Conservation (phyloP, 352 stramenopile genomes). For the Phytophthora ramorum region DNA sequence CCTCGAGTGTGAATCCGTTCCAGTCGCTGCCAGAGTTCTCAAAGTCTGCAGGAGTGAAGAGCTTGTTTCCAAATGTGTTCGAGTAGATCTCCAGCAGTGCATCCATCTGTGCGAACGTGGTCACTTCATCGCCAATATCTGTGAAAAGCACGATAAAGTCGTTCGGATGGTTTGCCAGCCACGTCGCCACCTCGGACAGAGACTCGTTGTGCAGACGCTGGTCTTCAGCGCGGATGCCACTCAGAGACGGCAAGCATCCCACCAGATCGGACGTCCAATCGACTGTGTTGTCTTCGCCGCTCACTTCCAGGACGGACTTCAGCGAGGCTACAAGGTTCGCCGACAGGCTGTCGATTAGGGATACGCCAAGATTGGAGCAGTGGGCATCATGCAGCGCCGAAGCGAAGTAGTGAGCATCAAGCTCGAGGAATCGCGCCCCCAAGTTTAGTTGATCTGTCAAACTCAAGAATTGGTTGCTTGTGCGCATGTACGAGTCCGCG, state of each 20-base stretch:
- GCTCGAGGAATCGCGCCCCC: slow-evolving; percentile 67
- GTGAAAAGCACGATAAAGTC: slow-evolving; percentile 61
- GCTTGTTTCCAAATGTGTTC: slow-evolving; percentile 45
- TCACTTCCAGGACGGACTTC: slow-evolving; percentile 39
- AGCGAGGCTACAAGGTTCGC: slow-evolving; percentile 34
- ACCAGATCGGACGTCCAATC: slow-evolving; percentile 57
- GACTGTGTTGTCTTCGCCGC: slow-evolving; percentile 31
- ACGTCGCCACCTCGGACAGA: slow-evolving; percentile 57
- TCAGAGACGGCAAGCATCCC: slow-evolving; percentile 72
- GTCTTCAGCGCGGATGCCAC: slow-evolving; percentile 73
- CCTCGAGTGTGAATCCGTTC: slow-evolving; percentile 48
- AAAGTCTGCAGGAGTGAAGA: slow-evolving; percentile 55
- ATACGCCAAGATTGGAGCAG: slow-evolving; percentile 57
- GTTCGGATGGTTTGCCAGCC: slow-evolving; percentile 49
- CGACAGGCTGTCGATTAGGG: slow-evolving; percentile 51
- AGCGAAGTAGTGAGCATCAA: slow-evolving; percentile 81
- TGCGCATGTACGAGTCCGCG: slow-evolving; percentile 55
- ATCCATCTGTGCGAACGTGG: slow-evolving; percentile 43
- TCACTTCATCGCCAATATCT: slow-evolving; percentile 52
- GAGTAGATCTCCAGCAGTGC: slow-evolving; percentile 50
- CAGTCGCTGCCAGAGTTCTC: slow-evolving; percentile 39
- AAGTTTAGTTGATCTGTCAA: slow-evolving; percentile 77
- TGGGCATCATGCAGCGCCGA: slow-evolving; percentile 59
- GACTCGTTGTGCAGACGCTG: slow-evolving; percentile 53
- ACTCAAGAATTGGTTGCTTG: slow-evolving; percentile 72